Evolutionary conservation across 2,329 filamentous ascomycete species (phyloP).

Genomic region (Aspergillus novofumigatus): DNA sequence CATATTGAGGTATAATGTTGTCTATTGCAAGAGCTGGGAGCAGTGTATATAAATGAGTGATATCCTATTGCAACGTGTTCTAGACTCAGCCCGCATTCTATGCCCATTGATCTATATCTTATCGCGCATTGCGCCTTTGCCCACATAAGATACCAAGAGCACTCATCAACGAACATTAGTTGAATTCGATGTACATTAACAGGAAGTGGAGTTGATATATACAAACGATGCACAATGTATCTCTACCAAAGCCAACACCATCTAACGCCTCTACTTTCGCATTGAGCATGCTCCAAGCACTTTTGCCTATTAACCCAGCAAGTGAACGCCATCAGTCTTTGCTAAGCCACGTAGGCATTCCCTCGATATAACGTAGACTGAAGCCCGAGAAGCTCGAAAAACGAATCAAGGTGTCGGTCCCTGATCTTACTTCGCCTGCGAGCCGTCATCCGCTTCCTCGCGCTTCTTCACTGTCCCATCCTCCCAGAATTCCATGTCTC

Average conservation of each 20-base stretch:
- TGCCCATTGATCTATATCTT: background rate
- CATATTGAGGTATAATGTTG: background rate
- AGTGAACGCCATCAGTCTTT: background rate
- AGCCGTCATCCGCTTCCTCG: background rate
- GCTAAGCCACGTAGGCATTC: background rate
- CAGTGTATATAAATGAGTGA: constrained; percentile 6
- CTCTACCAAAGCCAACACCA: constrained; percentile 4
- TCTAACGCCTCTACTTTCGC: background rate
- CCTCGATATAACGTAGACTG: background rate
- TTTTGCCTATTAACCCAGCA: background rate
- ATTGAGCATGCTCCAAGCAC: background rate
- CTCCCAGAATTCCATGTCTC: constrained; percentile 91
- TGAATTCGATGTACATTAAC: background rate
- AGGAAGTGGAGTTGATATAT: constrained; percentile 9
- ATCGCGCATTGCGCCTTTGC: too few relatives aligned
- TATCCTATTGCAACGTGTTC: background rate
- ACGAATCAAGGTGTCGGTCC: constrained; percentile 1
- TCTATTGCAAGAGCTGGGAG: constrained; percentile 6
- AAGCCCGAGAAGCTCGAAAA: background rate
- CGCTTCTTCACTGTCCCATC: constrained; percentile 53
- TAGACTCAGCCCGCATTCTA: background rate
- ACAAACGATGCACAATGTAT: constrained; percentile 11
- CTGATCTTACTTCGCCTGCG: constrained; percentile 5
- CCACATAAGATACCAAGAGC: too few relatives aligned
- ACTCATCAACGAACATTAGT: background rate